Evolutionary conservation across 192 early-diverging fungal genomes (phyloP).

Genomic region (Coemansia sp.): DNA sequence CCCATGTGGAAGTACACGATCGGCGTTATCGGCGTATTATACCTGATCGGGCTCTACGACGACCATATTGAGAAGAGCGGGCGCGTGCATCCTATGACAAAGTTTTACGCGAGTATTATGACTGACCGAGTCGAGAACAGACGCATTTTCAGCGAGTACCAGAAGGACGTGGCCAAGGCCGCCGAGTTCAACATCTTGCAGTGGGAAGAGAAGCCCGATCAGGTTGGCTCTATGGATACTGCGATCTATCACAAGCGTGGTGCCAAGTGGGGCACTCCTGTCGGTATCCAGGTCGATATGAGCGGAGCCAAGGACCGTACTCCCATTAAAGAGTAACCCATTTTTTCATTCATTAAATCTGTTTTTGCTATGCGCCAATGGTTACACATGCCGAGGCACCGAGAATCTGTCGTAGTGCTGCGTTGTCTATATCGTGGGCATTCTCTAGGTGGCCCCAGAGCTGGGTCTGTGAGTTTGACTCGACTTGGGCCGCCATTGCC

Average conservation of each 20-base stretch:
- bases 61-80: slow-evolving; percentile 49
- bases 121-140: slow-evolving; percentile 31
- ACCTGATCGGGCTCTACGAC: slow-evolving; percentile 41
- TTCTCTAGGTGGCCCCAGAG: slow-evolving; percentile 92
- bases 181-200: slow-evolving; percentile 49
- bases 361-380: slow-evolving; percentile 25
- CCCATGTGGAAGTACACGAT: slow-evolving; percentile 48
- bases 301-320: slow-evolving; percentile 20
- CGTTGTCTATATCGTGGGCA: slow-evolving; percentile 53
- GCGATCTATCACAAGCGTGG: slow-evolving; percentile 36
- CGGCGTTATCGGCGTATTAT: slow-evolving; percentile 27
- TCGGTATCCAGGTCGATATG: slow-evolving; percentile 41
- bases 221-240: slow-evolving; percentile 7
- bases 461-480: slow-evolving; percentile 82
- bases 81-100: slow-evolving; percentile 45
- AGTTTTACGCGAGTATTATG: slow-evolving; percentile 46
- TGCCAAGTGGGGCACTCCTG: slow-evolving; percentile 41
- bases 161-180: slow-evolving; percentile 35
- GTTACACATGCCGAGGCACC: slow-evolving; percentile 66
- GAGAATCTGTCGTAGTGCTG: slow-evolving; percentile 66
- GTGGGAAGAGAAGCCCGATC: slow-evolving; percentile 39
- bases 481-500: slow-evolving; percentile 75
- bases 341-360: background rate
- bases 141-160: slow-evolving; percentile 36
- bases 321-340: slow-evolving; percentile 28